A percentile compares a stretch with the other conserved stretches of the same genome.
Conservation (phyloP, 2,329 filamentous ascomycete species). For the Incumbomyces delicatus region DNA sequence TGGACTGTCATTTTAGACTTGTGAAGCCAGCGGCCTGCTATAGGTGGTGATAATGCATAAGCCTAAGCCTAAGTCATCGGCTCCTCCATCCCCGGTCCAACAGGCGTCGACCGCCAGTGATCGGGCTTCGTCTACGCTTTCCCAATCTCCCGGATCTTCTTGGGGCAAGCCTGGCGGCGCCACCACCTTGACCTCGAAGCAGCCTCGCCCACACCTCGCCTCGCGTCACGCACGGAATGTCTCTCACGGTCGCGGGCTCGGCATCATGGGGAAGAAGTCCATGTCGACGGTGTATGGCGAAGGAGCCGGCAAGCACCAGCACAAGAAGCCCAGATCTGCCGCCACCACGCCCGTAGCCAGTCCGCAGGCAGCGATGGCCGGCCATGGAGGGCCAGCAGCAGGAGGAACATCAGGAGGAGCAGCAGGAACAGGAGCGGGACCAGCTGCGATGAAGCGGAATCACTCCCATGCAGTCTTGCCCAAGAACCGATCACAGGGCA, state of each 20-base stretch:
- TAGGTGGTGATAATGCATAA: no score
- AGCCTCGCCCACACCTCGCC: conserved; percentile 33
- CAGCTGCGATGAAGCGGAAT: conserved; percentile 32
- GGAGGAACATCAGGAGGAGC: no score
- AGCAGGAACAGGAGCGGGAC: no score
- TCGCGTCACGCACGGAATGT: conserved; percentile 32
- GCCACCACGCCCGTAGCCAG: conserved; percentile 32
- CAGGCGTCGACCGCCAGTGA: conserved; percentile 11
- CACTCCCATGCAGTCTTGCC: conserved; percentile 28
- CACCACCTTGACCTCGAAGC: conserved; percentile 18
- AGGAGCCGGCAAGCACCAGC: conserved; percentile 26
- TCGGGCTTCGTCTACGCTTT: conserved; percentile 16
- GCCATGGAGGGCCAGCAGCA: conserved; percentile 10
- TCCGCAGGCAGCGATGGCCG: conserved; percentile 23
- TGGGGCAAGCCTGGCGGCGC: background rate
- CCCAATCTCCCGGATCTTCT: no score
- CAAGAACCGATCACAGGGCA: conserved; percentile 25
- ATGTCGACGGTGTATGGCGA: conserved; percentile 8
- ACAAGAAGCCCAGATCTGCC: conserved; percentile 39
- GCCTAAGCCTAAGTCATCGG: no score
- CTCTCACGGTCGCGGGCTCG: conserved; percentile 35
- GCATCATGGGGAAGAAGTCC: conserved; percentile 30
- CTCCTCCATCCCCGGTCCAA: conserved; percentile 20
- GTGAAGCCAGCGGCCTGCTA: no score
- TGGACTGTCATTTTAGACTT: no score